phyloP scores from a whole-genome alignment of 495 filamentous ascomycete species.

The Acidomyces sp. region DNA sequence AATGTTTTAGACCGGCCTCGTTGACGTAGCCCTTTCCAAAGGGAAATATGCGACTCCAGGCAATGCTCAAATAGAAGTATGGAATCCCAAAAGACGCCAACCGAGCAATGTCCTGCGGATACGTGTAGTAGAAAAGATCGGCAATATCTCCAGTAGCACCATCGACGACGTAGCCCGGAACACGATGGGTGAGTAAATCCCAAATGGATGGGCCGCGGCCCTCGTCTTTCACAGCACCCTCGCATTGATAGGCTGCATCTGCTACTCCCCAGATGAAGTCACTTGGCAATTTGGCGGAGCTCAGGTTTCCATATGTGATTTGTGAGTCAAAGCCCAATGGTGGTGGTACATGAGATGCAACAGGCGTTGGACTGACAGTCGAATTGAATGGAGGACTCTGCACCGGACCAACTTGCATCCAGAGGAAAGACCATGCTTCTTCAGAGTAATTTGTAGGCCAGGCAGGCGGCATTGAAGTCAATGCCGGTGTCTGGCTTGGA shows the following conservation, averaged over 20 bases:
- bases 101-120: constrained; percentile 25
- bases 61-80: constrained; percentile 21
- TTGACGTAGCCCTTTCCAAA: constrained; percentile 20
- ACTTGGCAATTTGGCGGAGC: constrained; percentile 10
- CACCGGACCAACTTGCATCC: not conserved
- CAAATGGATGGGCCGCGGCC: constrained; percentile 22
- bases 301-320: constrained; percentile 17
- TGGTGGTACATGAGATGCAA: not conserved
- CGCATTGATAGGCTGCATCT: constrained; percentile 22
- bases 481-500: not conserved
- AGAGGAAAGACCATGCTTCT: not conserved
- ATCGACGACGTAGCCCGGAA: not conserved
- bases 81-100: constrained; percentile 23
- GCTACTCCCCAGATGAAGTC: constrained; percentile 24
- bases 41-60: constrained; percentile 24
- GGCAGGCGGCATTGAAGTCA: not conserved
- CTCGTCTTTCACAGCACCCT: constrained; percentile 23
- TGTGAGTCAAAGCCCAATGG: constrained; percentile 12
- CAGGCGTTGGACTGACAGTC: not conserved
- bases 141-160: constrained; percentile 21
- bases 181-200: constrained; percentile 18
- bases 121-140: constrained; percentile 23
- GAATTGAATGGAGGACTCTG: not conserved
- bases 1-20: constrained; percentile 18
- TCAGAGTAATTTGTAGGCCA: not conserved